phyloP scores from a whole-genome alignment of 805 yeast species.

The Kodamaea jinghongensis region DNA sequence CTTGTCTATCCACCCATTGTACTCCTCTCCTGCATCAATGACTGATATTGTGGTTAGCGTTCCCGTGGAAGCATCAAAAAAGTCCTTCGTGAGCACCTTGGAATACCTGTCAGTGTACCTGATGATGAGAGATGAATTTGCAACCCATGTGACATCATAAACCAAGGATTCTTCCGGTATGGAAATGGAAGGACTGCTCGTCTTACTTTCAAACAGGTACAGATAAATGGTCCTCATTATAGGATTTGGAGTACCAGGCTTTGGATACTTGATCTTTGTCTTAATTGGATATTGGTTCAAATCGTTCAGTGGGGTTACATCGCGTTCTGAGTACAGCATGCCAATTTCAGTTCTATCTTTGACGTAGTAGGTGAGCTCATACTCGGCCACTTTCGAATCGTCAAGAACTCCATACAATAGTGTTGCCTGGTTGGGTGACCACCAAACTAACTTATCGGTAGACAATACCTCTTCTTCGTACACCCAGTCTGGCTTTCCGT shows the following conservation, averaged over 20 bases:
- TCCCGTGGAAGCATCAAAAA: slow-evolving; percentile 12
- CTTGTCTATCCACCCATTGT: slow-evolving; percentile 25
- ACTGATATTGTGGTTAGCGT: slow-evolving; percentile 7
- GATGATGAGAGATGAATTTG: slow-evolving; percentile 13
- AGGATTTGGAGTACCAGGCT: slow-evolving; percentile 80
- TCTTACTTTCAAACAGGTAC: neutral
- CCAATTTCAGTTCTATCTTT: slow-evolving; percentile 33
- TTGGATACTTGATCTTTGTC: slow-evolving; percentile 72
- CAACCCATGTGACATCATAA: slow-evolving; percentile 23
- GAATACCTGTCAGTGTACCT: slow-evolving; percentile 24
- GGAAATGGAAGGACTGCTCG: neutral
- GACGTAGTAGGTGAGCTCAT: slow-evolving; percentile 71
- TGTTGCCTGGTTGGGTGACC: slow-evolving; percentile 75
- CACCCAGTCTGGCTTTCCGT: slow-evolving; percentile 94
- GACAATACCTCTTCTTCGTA: slow-evolving; percentile 87
- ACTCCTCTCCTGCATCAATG: slow-evolving; percentile 13
- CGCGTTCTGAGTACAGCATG: slow-evolving; percentile 6
- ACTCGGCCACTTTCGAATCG: slow-evolving; percentile 72
- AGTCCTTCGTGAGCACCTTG: slow-evolving; percentile 14
- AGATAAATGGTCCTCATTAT: slow-evolving; percentile 29
- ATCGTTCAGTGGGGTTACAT: slow-evolving; percentile 14
- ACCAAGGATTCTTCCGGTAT: slow-evolving; percentile 14
- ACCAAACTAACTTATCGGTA: slow-evolving; percentile 73
- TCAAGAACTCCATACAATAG: slow-evolving; percentile 65
- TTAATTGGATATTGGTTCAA: slow-evolving; percentile 38